Conservation (phyloP, 352 stramenopile genomes). For the Phytophthora sojae region DNA sequence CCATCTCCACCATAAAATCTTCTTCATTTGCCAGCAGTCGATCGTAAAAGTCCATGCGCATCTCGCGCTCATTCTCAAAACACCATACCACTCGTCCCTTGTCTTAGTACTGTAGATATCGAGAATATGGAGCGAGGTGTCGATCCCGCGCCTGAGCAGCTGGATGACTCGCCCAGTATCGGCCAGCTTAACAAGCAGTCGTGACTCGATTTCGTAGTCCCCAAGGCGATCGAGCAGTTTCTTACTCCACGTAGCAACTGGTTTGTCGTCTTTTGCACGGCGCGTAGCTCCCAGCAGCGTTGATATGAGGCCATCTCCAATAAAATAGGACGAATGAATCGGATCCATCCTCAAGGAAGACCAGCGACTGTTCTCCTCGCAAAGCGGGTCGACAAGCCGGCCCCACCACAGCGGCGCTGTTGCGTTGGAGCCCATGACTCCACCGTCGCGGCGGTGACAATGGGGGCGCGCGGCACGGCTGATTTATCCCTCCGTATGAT, state of each 20-base stretch:
- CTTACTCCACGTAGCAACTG: not conserved
- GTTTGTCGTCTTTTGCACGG: not conserved
- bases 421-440: too few relatives aligned
- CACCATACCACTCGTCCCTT: not conserved
- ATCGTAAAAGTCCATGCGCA: constrained; percentile 6
- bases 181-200: constrained; percentile 28
- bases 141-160: not conserved
- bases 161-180: constrained; percentile 23
- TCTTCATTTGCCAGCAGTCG: constrained; percentile 3
- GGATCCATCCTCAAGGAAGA: not conserved
- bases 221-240: not conserved
- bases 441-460: too few relatives aligned
- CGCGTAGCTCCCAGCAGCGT: not conserved
- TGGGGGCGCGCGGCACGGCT: too few relatives aligned
- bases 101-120: not conserved
- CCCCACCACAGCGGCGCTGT: not conserved
- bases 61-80: not conserved
- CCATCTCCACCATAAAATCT: constrained; percentile 8
- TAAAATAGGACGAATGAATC: not conserved
- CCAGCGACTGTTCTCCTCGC: not conserved
- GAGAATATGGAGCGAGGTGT: not conserved
- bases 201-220: constrained; percentile 27
- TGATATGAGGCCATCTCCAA: not conserved
- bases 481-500: too few relatives aligned
- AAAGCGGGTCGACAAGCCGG: not conserved